Percentiles rank a stretch among this genome's conserved stretches.
Conservation (phyloP, 78 protist genomes). For the slime mould (Dictyostelium discoideum) region DNA sequence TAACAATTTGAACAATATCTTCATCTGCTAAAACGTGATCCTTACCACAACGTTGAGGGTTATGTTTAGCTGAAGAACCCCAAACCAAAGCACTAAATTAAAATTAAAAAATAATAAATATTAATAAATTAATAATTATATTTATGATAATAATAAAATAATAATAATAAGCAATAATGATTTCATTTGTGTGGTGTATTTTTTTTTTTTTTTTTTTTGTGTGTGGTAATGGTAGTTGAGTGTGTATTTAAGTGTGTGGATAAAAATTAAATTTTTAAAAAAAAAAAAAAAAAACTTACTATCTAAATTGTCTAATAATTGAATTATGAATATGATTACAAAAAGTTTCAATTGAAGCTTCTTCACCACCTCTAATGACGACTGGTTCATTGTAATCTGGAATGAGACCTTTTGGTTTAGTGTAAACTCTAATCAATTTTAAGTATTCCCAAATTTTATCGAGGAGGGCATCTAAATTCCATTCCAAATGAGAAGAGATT, state of each 20-base stretch:
- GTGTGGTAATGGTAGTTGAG: too few relatives aligned
- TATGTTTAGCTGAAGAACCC: constrained; percentile 98
- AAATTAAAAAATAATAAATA: not conserved
- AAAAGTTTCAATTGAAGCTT: constrained; percentile 89
- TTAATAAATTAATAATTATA: not conserved
- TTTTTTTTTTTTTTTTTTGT: not conserved
- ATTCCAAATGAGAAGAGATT: constrained; percentile 89
- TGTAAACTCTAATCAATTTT: constrained; percentile 96
- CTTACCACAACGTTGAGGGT: constrained; percentile 95
- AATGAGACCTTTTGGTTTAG: constrained; percentile 99
- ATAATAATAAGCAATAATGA: too few relatives aligned
- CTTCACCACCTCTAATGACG: constrained; percentile 86
- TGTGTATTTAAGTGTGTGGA: not conserved
- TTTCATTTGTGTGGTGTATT: not conserved
- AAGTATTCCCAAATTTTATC: constrained; percentile 97
- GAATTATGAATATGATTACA: constrained; percentile 95
- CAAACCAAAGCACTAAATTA: constrained; percentile 95
- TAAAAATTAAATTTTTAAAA: not conserved
- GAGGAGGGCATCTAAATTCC: constrained; percentile 98
- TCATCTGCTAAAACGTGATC: constrained; percentile 98
- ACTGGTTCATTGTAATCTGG: constrained; percentile 99
- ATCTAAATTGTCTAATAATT: constrained; percentile 93
- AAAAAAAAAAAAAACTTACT: constrained; percentile 67
- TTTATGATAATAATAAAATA: not conserved
- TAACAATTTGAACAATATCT: constrained; percentile 98